A percentile compares a stretch with the other conserved stretches of the same genome.
Evolutionary conservation across 2,329 filamentous ascomycete species (phyloP).

Genomic region (Teratosphaeria epicoccoides): DNA sequence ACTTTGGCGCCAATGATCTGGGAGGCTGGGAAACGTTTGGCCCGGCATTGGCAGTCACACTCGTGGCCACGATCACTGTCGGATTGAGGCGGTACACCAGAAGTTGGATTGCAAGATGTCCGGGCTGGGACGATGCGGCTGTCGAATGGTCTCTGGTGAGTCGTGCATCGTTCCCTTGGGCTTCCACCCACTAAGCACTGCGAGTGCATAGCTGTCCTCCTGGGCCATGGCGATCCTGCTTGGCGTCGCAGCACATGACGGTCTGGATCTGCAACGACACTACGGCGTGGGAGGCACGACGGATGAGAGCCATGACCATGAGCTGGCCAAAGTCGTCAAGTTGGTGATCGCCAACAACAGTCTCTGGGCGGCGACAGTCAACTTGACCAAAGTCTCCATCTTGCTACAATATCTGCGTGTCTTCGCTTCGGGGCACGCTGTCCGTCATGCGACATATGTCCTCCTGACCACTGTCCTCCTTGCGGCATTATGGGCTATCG

Average conservation of each 20-base stretch:
- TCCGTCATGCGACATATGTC: slow-evolving; percentile 28
- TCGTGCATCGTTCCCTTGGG: slow-evolving; percentile 1
- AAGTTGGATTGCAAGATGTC: slow-evolving; percentile 19
- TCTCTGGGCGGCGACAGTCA: slow-evolving; percentile 25
- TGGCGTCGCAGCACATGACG: slow-evolving; percentile 14
- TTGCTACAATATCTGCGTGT: slow-evolving; percentile 40
- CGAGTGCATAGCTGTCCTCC: slow-evolving; percentile 13
- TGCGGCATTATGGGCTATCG: slow-evolving; percentile 22
- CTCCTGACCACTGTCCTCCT: slow-evolving; percentile 26
- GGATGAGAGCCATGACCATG: neutral
- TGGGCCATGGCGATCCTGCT: slow-evolving; percentile 23
- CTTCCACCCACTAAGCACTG: neutral
- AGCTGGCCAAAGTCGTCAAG: slow-evolving; percentile 16
- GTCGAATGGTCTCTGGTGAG: slow-evolving; percentile 27
- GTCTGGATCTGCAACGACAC: slow-evolving; percentile 11
- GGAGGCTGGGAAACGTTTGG: slow-evolving; percentile 22
- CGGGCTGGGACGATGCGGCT: slow-evolving; percentile 28
- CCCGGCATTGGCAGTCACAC: slow-evolving; percentile 22
- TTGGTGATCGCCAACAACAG: slow-evolving; percentile 25
- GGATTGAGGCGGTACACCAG: slow-evolving; percentile 26
- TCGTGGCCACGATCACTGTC: slow-evolving; percentile 24
- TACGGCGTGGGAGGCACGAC: neutral
- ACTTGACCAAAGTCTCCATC: slow-evolving; percentile 37
- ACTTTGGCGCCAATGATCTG: slow-evolving; percentile 14
- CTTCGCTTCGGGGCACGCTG: slow-evolving; percentile 28